phyloP scores from a whole-genome alignment of 2,329 filamentous ascomycete species.

The Paecilomyces niveus region DNA sequence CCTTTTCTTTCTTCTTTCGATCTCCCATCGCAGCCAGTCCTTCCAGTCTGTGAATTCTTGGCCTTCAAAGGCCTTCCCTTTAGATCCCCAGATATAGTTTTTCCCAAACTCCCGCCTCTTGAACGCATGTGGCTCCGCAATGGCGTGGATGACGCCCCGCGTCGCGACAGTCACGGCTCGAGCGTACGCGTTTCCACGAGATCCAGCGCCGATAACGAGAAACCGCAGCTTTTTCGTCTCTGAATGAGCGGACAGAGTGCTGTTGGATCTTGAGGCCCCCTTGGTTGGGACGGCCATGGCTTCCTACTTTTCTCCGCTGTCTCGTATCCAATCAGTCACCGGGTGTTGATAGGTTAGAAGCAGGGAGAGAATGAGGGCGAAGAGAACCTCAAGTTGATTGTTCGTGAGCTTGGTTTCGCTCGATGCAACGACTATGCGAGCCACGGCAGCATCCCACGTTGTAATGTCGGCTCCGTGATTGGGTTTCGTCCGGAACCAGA shows the following conservation, averaged over 20 bases:
- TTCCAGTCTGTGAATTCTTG: constrained; percentile 68
- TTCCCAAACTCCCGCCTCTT: constrained; percentile 66
- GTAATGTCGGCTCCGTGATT: neutral
- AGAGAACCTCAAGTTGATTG: neutral
- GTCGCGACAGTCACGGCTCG: constrained; percentile 58
- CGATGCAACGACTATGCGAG: neutral
- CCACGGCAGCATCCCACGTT: neutral
- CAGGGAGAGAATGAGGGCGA: neutral
- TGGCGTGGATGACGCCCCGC: constrained; percentile 63
- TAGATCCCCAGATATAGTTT: constrained; percentile 63
- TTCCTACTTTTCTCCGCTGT: neutral
- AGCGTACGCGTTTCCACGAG: constrained; percentile 69
- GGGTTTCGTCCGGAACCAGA: neutral
- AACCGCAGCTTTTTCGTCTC: constrained; percentile 48
- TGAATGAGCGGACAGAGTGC: neutral
- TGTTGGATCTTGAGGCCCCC: neutral
- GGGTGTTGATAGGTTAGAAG: neutral
- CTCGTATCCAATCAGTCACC: neutral
- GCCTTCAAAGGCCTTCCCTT: constrained; percentile 44
- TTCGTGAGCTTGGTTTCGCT: neutral
- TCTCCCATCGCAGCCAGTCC: constrained; percentile 69
- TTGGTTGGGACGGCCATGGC: neutral
- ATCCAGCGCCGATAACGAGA: constrained; percentile 75
- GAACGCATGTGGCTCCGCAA: constrained; percentile 74
- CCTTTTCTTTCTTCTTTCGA: constrained; percentile 49